Evolutionary conservation across 306 rosid genomes (phyloP), one percentile per base, ranked within the genome.

Genomic region (Fagus crenata): DNA sequence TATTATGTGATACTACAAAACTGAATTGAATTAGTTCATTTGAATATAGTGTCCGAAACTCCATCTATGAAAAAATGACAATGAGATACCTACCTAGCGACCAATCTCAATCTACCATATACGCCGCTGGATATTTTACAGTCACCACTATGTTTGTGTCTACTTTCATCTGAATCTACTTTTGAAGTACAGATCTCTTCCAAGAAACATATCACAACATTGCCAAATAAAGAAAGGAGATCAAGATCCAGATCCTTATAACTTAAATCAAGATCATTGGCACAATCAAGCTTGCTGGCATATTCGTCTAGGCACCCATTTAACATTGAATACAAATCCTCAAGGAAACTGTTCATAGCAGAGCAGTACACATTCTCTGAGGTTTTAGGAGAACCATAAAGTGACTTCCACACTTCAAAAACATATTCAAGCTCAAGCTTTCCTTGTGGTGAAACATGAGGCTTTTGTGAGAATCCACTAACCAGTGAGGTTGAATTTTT

Each of bases 381-480:
- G 40, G 83, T 77, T 53, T 81, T 43, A 46, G 90, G 73, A 82
- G 85, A 86, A 70, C 78, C 85, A 82, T 89, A 90, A 67, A 90
- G 88, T 58, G 85, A 80, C 83, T 82, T 90, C 98, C 98, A 93
- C n/a, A 77, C 82, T 84, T 88, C 87, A 78, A 82, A 71, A 72
- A 86, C 78, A 56, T 82, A 80, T 49, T 85, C 91, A 80, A 89
- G 85, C 67, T 81, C 78, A 33, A 53, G 72, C 55, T 82, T 84
- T 60, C 75, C 61, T 76, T 72, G 86, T 40, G 49, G 56, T 36
- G 85, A 64, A 79, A 74, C 67, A 71, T 49, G 75, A 80, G 64
- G 41, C 37, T 79, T 73, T 78, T 82, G 84, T 49, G 43, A 63
- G 73, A 85, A 79, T 46, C 70, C 77, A 61, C 67, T 69, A 69